Evolutionary conservation across 2,329 filamentous ascomycete species (phyloP), one percentile per base, ranked within the genome.

Genomic region (Ceratocystiopsis sp.): DNA sequence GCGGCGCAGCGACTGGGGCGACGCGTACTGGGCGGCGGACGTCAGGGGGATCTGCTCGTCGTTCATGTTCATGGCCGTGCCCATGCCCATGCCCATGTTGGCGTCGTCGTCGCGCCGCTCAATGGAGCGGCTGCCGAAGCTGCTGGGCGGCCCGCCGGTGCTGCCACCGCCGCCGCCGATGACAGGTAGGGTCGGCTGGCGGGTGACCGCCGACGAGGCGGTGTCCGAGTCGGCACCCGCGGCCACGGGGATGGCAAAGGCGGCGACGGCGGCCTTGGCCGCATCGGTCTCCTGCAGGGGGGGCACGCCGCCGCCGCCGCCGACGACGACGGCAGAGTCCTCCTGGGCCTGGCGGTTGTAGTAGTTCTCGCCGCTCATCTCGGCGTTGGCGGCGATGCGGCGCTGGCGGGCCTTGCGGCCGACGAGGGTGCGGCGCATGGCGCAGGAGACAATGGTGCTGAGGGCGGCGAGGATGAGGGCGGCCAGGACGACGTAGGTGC

Each of bases 341-440:
- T 61, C 53, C 48, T 74, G 68, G 35, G 65, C 69, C 59, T 80
- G 75, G 46, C 79, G 71, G 54, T 79, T 81, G 61, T 93, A 95
- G 58, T 81, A 95, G 56, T 87, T 91, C 54, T 91, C 78, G 25
- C 89, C 89, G 57, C 84, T 96, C 87, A 96, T 96, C 58, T 96
- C 87, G 9, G 87, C 84, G 57, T 96, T 94, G 59, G 93, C 83
- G 3, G 78, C 85, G 56, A 96, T 93, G 38, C 85, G 76, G 66
- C 80, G 84, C 69, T 91, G 87, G 48, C 87, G 75, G n/a, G 87
- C 84, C 64, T 95, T 95, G 53, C 89, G 76, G 59, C 84, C 84
- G 48, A 95, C 84, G 45, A 96, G 67, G 3, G 87, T 93, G 47
- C 89, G 78, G 50, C 91, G 81, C 86, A 96, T 96, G 18, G 85